phyloP scores from a whole-genome alignment of 345 rosid genomes.

The Stellera chamaejasme region DNA sequence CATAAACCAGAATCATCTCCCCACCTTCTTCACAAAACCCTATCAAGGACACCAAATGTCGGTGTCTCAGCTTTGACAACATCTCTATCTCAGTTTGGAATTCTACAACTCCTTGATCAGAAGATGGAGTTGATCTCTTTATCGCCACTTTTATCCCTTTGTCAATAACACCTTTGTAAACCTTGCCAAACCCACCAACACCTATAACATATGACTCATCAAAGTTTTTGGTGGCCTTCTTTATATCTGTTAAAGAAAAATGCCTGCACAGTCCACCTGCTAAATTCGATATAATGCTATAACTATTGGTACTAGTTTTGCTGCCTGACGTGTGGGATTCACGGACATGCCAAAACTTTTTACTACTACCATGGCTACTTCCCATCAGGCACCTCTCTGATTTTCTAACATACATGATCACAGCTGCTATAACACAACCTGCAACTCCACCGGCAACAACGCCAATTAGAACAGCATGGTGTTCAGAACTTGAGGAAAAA shows the following conservation, averaged over 20 bases:
- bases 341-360: conserved; percentile 36
- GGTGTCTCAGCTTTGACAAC: conserved; percentile 61
- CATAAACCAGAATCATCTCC: conserved; percentile 61
- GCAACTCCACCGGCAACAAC: conserved; percentile 35
- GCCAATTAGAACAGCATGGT: conserved; percentile 12
- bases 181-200: conserved; percentile 68
- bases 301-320: conserved; percentile 24
- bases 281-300: conserved; percentile 28
- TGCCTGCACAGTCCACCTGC: conserved; percentile 57
- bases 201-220: conserved; percentile 42
- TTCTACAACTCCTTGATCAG: conserved; percentile 56
- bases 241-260: conserved; percentile 42
- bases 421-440: conserved; percentile 25
- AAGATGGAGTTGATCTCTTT: conserved; percentile 56
- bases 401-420: conserved; percentile 12
- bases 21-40: conserved; percentile 59
- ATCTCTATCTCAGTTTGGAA: conserved; percentile 59
- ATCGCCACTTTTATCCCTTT: conserved; percentile 42
- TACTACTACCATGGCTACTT: background rate
- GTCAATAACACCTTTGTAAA: conserved; percentile 43
- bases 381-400: conserved; percentile 20
- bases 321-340: conserved; percentile 20
- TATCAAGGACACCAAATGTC: conserved; percentile 57
- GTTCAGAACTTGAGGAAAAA: conserved; percentile 9
- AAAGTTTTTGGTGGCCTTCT: conserved; percentile 37